Base-by-base conservation (phyloP, 2,329 filamentous ascomycete genomes). In the Xylaria digitata region DNA sequence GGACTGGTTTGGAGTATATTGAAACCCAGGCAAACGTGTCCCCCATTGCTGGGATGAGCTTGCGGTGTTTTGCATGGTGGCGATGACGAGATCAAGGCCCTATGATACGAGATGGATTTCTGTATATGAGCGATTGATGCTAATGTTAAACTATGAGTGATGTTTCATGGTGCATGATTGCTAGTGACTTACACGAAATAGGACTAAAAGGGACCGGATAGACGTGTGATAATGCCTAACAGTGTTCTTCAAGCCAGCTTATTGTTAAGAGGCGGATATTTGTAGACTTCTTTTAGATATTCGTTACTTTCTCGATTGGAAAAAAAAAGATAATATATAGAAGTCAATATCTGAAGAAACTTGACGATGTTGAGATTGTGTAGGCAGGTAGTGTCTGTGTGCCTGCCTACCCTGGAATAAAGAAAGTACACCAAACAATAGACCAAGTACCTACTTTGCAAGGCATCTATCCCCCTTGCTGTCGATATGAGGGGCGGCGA, bases 1-100 rank as follows among this genome's bases (percentile, higher is more conserved):
- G 3, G 76, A 78, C 46, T 75, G 75, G 2, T 68, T 75, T 1
- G 76, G 75, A 0, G 76, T 78, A 66, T 76, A 74, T 37, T 75
- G 70, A 48, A 71, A 62, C 54, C 70, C 68, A 7, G 70, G 62
- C 9, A 72, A 48, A 23, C 73, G 72, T 4, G 67, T 45, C 54
- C 68, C 58, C 19, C 65, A 69, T 26, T 71, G 70, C 48, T 69
- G 71, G 19, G 73, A 72, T 61, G 61, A 71, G 34, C 34, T 64
- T 65, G 66, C 65, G 61, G 66, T 55, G 66, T 61, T 40, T 37
- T 68, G 61, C 68, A 70, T 67, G 42, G 17, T 66, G 55, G 34
- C 26, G 26, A 26, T 26, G 26, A 26, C 26, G 26, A 37, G 50
- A 19, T 34, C 21, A 19, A 11, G 17, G 34, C 1, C 50, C 37